Evolutionary conservation across 2,329 filamentous ascomycete species (phyloP).

Genomic region (Dothistroma pini): DNA sequence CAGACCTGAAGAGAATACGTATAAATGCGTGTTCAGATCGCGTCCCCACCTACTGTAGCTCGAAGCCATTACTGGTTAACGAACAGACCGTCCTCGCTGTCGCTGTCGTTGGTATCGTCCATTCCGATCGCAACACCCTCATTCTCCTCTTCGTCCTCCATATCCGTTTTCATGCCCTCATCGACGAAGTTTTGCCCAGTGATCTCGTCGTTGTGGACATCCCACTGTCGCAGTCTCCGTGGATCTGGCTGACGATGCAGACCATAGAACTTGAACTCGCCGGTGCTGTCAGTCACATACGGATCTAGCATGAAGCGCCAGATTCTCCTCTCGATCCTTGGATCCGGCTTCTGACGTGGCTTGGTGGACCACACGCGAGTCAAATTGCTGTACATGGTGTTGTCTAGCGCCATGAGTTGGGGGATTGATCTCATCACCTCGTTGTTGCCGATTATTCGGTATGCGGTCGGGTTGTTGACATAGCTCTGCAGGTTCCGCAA

Average conservation of each 20-base stretch:
- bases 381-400: background rate
- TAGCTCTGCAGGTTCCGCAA: background rate
- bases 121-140: background rate
- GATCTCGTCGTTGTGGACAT: too few relatives aligned
- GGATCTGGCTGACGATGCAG: background rate
- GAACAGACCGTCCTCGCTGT: background rate
- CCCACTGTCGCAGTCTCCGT: background rate
- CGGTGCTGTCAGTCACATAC: background rate
- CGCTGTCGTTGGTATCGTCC: too few relatives aligned
- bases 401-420: background rate
- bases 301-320: background rate
- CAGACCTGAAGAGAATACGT: too few relatives aligned
- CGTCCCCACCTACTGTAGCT: too few relatives aligned
- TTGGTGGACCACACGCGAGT: background rate
- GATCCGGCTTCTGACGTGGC: background rate
- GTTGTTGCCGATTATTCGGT: background rate
- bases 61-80: background rate
- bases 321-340: background rate
- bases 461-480: background rate
- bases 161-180: background rate
- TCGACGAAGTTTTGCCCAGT: too few relatives aligned
- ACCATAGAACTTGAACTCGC: background rate
- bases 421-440: background rate
- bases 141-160: background rate
- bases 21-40: too few relatives aligned